Percentiles rank a stretch among this genome's conserved stretches.
These are phyloP conservation scores for Ophiognomonia clavigignenti-juglandacearum DNA, from an alignment of 2,329 filamentous ascomycete species.

Conservation along the genomic window DNA sequence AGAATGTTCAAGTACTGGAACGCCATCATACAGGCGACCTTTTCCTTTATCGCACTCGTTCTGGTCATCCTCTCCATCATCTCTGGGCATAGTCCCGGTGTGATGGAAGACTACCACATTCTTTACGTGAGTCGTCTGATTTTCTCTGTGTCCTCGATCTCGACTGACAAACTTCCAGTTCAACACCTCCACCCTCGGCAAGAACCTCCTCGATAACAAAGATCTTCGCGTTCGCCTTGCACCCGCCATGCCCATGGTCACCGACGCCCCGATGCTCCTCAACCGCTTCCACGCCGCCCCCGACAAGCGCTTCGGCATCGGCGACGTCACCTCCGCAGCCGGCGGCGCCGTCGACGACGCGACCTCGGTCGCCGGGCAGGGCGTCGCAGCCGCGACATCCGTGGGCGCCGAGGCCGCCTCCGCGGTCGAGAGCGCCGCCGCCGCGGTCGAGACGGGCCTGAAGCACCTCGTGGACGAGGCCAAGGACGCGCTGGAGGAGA, in stretches of 20 bases:
- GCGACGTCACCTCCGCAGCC: conserved; percentile 18
- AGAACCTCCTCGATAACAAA: conserved; percentile 28
- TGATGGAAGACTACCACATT: conserved; percentile 34
- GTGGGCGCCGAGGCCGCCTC: conserved; percentile 1
- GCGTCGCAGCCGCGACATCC: conserved; percentile 1
- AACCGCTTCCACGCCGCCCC: conserved; percentile 18
- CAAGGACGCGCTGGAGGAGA: conserved; percentile 18
- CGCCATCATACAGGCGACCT: conserved; percentile 23
- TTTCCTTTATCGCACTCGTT: conserved; percentile 30
- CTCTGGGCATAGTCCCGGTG: conserved; percentile 31
- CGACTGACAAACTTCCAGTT: conserved; percentile 23
- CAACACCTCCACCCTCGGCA: conserved; percentile 36
- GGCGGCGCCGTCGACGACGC: conserved; percentile 8
- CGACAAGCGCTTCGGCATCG: conserved; percentile 20
- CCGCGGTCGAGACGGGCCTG: conserved; percentile 10
- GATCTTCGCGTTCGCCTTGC: conserved; percentile 8
- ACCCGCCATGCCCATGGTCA: conserved; percentile 10
- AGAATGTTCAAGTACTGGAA: conserved; percentile 1
- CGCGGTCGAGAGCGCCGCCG: conserved; percentile 7
- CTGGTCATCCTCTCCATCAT: conserved; percentile 32
- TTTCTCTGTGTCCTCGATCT: background rate
- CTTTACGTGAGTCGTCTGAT: conserved; percentile 28
- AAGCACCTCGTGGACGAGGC: conserved; percentile 11
- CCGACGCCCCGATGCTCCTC: conserved; percentile 21
- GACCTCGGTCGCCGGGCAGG: background rate